Conservation (phyloP, 345 rosid species). For the Sisymbrium irio region DNA sequence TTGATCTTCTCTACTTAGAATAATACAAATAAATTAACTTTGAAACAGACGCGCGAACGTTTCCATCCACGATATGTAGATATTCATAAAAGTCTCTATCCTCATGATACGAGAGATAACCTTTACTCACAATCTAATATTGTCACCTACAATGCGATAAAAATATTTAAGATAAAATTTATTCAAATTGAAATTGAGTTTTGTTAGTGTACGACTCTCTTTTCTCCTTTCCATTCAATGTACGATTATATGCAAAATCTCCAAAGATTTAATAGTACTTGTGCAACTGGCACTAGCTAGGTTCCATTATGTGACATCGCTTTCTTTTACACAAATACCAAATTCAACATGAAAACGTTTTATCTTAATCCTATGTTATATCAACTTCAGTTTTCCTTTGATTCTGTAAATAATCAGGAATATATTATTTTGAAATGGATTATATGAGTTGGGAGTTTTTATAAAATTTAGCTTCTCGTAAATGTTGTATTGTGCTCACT, state of each 20-base stretch:
- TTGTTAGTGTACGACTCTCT: constrained; percentile 21
- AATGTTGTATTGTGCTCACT: too few relatives aligned
- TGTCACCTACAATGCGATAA: background rate
- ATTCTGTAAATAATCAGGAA: background rate
- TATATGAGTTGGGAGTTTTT: too few relatives aligned
- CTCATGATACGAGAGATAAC: constrained; percentile 6
- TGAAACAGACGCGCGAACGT: background rate
- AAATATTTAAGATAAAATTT: background rate
- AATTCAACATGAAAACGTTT: constrained; percentile 12
- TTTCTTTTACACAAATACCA: constrained; percentile 13
- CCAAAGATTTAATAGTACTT: constrained; percentile 1
- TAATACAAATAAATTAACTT: background rate
- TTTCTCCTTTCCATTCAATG: background rate
- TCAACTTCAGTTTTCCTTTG: constrained; percentile 6
- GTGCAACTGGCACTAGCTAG: constrained; percentile 35
- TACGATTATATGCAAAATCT: constrained; percentile 20
- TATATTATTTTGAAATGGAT: too few relatives aligned
- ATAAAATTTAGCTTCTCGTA: too few relatives aligned
- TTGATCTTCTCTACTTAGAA: background rate
- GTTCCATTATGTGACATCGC: constrained; percentile 23
- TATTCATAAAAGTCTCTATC: constrained; percentile 7
- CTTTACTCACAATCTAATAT: constrained; percentile 7
- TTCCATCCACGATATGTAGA: background rate
- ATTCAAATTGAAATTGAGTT: constrained; percentile 15
- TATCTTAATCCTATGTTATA: constrained; percentile 15